Percentiles rank a stretch among this genome's conserved stretches.
phyloP scores from a whole-genome alignment of 352 stramenopile species.

The Vaucheria bursata region DNA sequence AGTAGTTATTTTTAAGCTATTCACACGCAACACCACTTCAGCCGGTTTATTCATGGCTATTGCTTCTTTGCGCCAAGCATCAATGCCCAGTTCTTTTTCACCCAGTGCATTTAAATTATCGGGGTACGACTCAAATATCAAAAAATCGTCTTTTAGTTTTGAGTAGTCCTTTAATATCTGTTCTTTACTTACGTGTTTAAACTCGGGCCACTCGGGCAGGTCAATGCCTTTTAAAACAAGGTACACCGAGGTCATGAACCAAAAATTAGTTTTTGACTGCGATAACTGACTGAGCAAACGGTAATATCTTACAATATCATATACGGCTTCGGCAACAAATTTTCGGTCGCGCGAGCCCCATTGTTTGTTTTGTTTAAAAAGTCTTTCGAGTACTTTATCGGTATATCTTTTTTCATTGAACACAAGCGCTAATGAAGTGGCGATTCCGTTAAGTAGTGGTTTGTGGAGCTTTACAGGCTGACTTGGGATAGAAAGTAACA shows the following conservation, averaged over 20 bases:
- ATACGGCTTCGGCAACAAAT: not conserved
- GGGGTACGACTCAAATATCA: not conserved
- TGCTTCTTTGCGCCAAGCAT: not conserved
- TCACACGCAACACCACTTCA: not conserved
- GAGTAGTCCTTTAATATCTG: not conserved
- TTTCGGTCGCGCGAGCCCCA: not conserved
- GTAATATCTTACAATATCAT: not conserved
- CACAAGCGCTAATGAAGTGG: too few species aligned
- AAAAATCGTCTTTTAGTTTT: not conserved
- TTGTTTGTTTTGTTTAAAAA: not conserved
- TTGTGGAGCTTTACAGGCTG: too few species aligned
- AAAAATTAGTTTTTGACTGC: not conserved
- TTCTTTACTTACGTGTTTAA: not conserved
- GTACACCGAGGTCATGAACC: too few species aligned
- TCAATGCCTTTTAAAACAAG: not conserved
- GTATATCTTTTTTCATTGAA: conserved; percentile 1
- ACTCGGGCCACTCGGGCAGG: not conserved
- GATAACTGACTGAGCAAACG: not conserved
- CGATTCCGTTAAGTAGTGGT: too few species aligned
- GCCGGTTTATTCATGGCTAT: not conserved
- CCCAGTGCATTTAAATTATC: not conserved
- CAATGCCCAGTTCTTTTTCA: not conserved
- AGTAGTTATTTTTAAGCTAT: not conserved
- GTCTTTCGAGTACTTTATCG: not conserved
- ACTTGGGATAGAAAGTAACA: too few species aligned